Conservation (phyloP, 805 yeast species). For the Saccharomycopsis lassenensis region DNA sequence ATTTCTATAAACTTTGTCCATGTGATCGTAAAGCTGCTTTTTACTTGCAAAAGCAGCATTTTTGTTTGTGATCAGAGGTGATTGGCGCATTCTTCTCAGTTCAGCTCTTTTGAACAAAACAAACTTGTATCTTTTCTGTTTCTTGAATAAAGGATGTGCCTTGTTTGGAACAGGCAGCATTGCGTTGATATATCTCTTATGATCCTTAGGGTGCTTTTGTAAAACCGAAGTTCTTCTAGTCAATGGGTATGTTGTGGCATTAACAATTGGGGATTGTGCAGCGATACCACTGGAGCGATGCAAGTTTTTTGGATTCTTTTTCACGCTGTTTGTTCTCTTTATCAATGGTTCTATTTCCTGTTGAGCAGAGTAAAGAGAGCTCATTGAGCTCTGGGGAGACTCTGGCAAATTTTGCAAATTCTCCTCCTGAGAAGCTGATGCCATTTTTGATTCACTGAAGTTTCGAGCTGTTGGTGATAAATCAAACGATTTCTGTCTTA, state of each 20-base stretch:
- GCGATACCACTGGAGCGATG: no score
- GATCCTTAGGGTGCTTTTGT: slow-evolving; percentile 2
- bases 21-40: slow-evolving; percentile 1
- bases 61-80: neutral
- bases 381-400: no score
- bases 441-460: no score
- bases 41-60: slow-evolving; percentile 1
- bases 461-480: no score
- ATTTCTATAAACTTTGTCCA: neutral
- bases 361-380: no score
- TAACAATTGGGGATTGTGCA: no score
- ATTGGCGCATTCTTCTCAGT: neutral
- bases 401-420: no score
- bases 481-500: slow-evolving; percentile 15
- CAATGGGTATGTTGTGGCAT: no score
- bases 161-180: neutral
- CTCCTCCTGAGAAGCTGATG: no score
- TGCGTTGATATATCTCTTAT: neutral
- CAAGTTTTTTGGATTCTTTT: no score
- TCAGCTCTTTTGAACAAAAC: slow-evolving; percentile 3
- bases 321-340: no score
- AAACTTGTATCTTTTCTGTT: slow-evolving; percentile 5
- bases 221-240: slow-evolving; percentile 1
- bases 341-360: no score
- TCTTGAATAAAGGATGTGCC: slow-evolving; percentile 1